phyloP scores from a whole-genome alignment of 768 basidiomycete genomes.

The Psilocybe azurescens region DNA sequence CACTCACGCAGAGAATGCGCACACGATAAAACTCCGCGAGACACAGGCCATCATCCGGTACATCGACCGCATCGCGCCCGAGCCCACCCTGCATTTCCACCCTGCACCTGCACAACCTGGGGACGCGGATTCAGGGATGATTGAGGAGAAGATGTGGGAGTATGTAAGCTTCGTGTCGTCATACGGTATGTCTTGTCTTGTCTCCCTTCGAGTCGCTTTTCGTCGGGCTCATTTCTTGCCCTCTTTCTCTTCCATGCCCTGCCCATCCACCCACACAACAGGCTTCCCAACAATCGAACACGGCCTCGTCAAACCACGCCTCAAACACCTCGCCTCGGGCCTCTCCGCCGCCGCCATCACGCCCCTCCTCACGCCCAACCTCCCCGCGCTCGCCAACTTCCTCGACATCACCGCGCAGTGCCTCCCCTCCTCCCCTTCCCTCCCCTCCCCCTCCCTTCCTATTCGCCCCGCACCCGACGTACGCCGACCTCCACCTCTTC shows the following conservation, averaged over 20 bases:
- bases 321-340: slow-evolving; percentile 32
- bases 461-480: slow-evolving; percentile 22
- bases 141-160: slow-evolving; percentile 41
- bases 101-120: neutral
- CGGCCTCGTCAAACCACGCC: slow-evolving; percentile 36
- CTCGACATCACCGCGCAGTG: too few species aligned
- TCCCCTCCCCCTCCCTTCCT: neutral
- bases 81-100: slow-evolving; percentile 29
- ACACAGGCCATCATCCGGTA: slow-evolving; percentile 38
- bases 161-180: slow-evolving; percentile 34
- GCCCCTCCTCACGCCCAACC: slow-evolving; percentile 24
- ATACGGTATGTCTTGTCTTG: slow-evolving; percentile 26
- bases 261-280: slow-evolving; percentile 4
- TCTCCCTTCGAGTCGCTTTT: too few species aligned
- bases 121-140: slow-evolving; percentile 11
- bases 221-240: neutral
- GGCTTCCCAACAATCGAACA: slow-evolving; percentile 36
- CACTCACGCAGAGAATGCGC: slow-evolving; percentile 22
- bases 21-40: slow-evolving; percentile 32
- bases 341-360: slow-evolving; percentile 25
- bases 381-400: neutral
- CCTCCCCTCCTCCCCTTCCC: neutral
- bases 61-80: slow-evolving; percentile 34
- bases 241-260: too few species aligned
- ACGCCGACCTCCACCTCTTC: slow-evolving; percentile 40